phyloP scores from a whole-genome alignment of 2,329 filamentous ascomycete genomes.

The Trichoderma sp. region DNA sequence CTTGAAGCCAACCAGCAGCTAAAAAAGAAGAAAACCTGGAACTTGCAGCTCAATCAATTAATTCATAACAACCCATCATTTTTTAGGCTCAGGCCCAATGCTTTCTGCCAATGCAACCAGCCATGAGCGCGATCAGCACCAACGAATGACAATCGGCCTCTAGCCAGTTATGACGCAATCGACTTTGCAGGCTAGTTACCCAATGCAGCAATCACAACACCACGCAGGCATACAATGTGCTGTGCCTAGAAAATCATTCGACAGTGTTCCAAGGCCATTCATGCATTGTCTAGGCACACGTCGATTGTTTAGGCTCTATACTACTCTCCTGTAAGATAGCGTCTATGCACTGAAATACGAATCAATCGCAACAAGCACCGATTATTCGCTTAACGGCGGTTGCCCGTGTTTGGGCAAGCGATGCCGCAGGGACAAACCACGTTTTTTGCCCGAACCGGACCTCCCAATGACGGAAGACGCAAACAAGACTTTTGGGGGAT shows the following conservation, averaged over 20 bases:
- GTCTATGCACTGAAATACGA: background rate
- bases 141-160: background rate
- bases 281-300: background rate
- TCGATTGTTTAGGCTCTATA: background rate
- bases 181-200: background rate
- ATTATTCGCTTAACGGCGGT: background rate
- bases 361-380: background rate
- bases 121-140: background rate
- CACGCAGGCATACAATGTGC: background rate
- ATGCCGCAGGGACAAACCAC: background rate
- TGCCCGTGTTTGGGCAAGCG: conserved; percentile 4
- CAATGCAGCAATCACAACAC: background rate
- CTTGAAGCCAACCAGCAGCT: background rate
- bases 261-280: background rate
- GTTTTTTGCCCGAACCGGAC: background rate
- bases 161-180: conserved; percentile 16
- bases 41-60: background rate
- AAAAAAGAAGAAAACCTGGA: background rate
- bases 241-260: background rate
- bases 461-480: background rate
- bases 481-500: background rate
- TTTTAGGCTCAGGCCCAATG: background rate
- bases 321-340: background rate
- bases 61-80: background rate
- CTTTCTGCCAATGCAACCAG: background rate